Base-by-base conservation (phyloP, 2,329 filamentous ascomycete species). In the Hirsutella minnesotensis region DNA sequence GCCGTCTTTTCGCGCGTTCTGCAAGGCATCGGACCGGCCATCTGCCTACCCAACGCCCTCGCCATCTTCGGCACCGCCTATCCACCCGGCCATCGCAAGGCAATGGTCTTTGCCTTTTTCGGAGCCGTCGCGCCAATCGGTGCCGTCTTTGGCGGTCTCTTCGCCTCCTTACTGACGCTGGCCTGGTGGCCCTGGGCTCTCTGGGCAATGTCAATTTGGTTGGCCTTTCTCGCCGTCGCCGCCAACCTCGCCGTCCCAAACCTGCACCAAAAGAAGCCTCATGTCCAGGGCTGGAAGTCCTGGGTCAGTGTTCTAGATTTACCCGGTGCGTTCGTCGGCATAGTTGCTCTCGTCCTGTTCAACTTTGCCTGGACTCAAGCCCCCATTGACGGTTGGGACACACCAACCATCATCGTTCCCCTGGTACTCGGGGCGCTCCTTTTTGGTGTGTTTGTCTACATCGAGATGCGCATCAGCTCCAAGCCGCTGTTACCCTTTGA, bases 291-390 rank as follows among this genome's bases (percentile, higher is more conserved):
- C 2, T 42, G 44, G 37, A 45, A 47, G 31, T 51, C 49, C 3
- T 56, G 54, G 27, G 40, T 59, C 4, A 44, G 47, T 1, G 55
- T 59, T 10, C 55, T 70, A 4, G 69, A 72, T 33, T 44, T 68
- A 8, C 56, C 57, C 0, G 67, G 66, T 1, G 62, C 61, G 0
- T 27, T 60, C 1, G 51, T 60, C 1, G 78, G 79, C 1, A 65
- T 82, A 16, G 61, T 64, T 0, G 70, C 70, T 0, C 61, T 84
- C 20, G 64, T 81, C 0, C 62, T 84, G 16, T 68, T 83, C 59
- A 82, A 81, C 54, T 75, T 83, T 50, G 74, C 78, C 0, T 82
- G 77, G 75, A 83, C 80, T 45, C 77, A 83, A 53, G 78, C 74
- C 0, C 70, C 75, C 0, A 63, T 75, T 0, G 72, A 68, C 2